phyloP scores from a whole-genome alignment of 495 filamentous ascomycete genomes.

The Penicillium ochrochloron region DNA sequence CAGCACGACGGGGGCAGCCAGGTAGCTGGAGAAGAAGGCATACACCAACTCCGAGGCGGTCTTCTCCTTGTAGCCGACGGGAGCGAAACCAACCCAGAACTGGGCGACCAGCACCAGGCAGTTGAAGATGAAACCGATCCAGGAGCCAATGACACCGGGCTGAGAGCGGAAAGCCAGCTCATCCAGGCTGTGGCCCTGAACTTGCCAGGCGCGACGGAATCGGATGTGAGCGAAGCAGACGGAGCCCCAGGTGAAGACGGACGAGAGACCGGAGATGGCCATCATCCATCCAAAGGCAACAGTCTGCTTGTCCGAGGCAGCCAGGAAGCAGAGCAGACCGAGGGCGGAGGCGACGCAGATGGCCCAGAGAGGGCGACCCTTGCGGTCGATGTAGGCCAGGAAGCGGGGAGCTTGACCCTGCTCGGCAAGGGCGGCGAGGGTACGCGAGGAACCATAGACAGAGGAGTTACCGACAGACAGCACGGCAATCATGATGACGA shows the following conservation, averaged over 20 bases:
- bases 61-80: conserved; percentile 61
- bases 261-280: conserved; percentile 83
- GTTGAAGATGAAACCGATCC: conserved; percentile 82
- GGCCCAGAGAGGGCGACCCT: conserved; percentile 77
- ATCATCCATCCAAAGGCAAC: conserved; percentile 86
- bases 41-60: conserved; percentile 50
- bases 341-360: conserved; percentile 70
- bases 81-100: conserved; percentile 90
- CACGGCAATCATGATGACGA: conserved; percentile 86
- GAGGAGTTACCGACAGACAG: conserved; percentile 86
- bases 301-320: conserved; percentile 64
- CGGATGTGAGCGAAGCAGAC: conserved; percentile 91
- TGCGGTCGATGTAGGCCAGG: conserved; percentile 80
- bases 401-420: conserved; percentile 80
- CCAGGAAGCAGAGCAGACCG: conserved; percentile 80
- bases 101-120: conserved; percentile 82
- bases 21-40: conserved; percentile 77
- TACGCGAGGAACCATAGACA: conserved; percentile 85
- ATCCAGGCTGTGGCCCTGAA: conserved; percentile 68
- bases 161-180: conserved; percentile 84
- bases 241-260: conserved; percentile 92
- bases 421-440: conserved; percentile 83
- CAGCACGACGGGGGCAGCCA: conserved; percentile 83
- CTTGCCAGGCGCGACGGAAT: conserved; percentile 79
- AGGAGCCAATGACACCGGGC: conserved; percentile 80